A percentile compares a stretch with the other conserved stretches of the same genome.
These are phyloP conservation scores for Delitschia confertaspora DNA, from an alignment of 495 filamentous ascomycete species.

Conservation along the genomic window DNA sequence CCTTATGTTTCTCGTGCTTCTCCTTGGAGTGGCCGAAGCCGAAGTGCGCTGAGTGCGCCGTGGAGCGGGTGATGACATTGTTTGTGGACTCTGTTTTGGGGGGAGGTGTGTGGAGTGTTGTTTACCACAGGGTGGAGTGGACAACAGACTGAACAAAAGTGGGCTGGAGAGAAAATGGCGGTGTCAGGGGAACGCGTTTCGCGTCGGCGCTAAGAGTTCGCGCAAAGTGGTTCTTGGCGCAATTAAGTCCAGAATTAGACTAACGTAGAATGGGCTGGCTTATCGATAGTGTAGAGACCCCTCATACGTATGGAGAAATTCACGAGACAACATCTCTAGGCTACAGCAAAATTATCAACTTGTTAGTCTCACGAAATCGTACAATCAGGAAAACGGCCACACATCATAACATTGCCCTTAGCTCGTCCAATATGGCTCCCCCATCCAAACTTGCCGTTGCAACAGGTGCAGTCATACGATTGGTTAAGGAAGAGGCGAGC, in stretches of 20 bases:
- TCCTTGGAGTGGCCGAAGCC: slow-evolving; percentile 47
- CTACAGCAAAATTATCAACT: background rate
- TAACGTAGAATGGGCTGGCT: too few species aligned
- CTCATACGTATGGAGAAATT: background rate
- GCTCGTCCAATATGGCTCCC: slow-evolving; percentile 61
- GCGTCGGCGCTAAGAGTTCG: slow-evolving; percentile 15
- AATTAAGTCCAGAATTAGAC: too few species aligned
- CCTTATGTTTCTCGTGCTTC: slow-evolving; percentile 43
- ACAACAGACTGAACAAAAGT: too few species aligned
- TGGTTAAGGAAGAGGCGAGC: slow-evolving; percentile 83
- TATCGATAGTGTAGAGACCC: slow-evolving; percentile 8
- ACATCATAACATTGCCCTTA: too few species aligned
- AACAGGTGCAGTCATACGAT: slow-evolving; percentile 63
- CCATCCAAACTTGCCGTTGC: slow-evolving; percentile 64
- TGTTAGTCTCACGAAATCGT: background rate
- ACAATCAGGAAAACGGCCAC: background rate
- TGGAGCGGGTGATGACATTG: too few species aligned
- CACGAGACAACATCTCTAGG: slow-evolving; percentile 1
- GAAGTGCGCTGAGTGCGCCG: slow-evolving; percentile 48
- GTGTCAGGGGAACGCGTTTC: slow-evolving; percentile 12
- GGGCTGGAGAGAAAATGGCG: slow-evolving; percentile 52
- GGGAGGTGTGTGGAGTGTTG: too few species aligned
- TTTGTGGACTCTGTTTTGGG: too few species aligned
- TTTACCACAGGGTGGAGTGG: too few species aligned
- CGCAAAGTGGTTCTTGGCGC: slow-evolving; percentile 8